A percentile compares a stretch with the other conserved stretches of the same genome.
Conservation (phyloP, 2,329 filamentous ascomycete species). For the Ceratocystis papillata region DNA sequence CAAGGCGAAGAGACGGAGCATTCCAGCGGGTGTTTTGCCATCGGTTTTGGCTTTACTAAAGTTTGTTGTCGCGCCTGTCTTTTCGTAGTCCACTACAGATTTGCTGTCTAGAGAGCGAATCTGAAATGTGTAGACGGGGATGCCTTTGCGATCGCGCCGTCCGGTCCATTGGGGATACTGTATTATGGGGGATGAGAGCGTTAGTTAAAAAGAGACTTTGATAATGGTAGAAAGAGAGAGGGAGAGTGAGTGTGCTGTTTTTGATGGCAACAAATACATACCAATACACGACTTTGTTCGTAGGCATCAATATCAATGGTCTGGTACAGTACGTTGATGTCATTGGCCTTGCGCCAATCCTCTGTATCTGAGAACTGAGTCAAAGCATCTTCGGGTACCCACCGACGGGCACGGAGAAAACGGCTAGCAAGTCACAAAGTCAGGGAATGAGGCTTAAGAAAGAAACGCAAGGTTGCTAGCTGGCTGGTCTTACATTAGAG, state of each 20-base stretch:
- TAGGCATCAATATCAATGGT: slow-evolving; percentile 79
- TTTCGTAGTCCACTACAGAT: slow-evolving; percentile 68
- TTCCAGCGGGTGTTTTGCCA: slow-evolving; percentile 58
- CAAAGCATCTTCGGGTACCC: slow-evolving; percentile 65
- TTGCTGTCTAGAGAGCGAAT: slow-evolving; percentile 74
- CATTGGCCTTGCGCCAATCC: slow-evolving; percentile 71
- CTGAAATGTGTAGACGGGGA: slow-evolving; percentile 85
- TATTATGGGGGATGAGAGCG: slow-evolving; percentile 24
- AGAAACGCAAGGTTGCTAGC: neutral
- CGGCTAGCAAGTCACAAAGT: slow-evolving; percentile 44
- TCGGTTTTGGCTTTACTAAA: slow-evolving; percentile 53
- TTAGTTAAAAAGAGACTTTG: neutral
- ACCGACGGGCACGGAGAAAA: slow-evolving; percentile 75
- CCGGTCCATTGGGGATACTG: slow-evolving; percentile 95
- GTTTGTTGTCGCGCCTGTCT: slow-evolving; percentile 45
- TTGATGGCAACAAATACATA: slow-evolving; percentile 33
- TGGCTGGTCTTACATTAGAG: slow-evolving; percentile 47
- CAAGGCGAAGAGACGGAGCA: slow-evolving; percentile 78
- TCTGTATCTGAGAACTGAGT: slow-evolving; percentile 81
- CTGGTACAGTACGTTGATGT: slow-evolving; percentile 68
- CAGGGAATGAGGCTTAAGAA: slow-evolving; percentile 17
- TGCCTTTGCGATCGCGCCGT: slow-evolving; percentile 74
- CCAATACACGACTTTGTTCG: slow-evolving; percentile 66
- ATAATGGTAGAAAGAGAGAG: neutral
- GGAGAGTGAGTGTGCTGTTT: neutral